These are phyloP conservation scores for Astrothelium macrocarpum DNA, from an alignment of 495 filamentous ascomycete species.

Conservation along the genomic window DNA sequence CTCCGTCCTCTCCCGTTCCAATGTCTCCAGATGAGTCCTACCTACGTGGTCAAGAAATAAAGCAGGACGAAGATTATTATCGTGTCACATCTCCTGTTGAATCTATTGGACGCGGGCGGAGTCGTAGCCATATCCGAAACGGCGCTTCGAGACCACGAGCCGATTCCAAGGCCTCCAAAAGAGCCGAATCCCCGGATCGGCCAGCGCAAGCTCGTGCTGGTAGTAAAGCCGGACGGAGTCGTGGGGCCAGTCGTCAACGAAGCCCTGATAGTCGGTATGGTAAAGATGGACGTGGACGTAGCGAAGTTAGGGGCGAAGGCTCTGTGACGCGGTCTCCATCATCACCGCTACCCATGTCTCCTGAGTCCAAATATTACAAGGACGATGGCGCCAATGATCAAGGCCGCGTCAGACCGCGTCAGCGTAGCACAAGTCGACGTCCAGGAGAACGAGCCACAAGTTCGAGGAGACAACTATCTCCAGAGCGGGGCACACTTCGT, in stretches of 20 bases:
- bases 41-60: conserved; percentile 31
- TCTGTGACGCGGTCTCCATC: conserved; percentile 65
- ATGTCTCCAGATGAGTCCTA: conserved; percentile 75
- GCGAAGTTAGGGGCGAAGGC: conserved; percentile 38
- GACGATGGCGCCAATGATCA: conserved; percentile 20
- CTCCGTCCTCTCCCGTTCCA: conserved; percentile 79
- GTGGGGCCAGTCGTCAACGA: conserved; percentile 22
- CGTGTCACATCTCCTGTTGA: conserved; percentile 35
- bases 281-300: conserved; percentile 43
- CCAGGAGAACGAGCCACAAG: conserved; percentile 40
- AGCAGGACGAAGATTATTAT: conserved; percentile 35
- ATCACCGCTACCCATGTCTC: conserved; percentile 63
- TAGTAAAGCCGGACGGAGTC: conserved; percentile 11
- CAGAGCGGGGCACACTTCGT: background rate
- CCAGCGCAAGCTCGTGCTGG: conserved; percentile 9
- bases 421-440: conserved; percentile 52
- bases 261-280: conserved; percentile 36
- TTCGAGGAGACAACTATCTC: conserved; percentile 27
- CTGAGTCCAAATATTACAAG: conserved; percentile 28
- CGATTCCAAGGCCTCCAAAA: conserved; percentile 19
- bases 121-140: conserved; percentile 11
- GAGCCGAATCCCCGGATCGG: conserved; percentile 24
- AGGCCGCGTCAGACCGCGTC: conserved; percentile 30
- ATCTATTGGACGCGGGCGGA: conserved; percentile 17
- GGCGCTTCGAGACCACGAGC: conserved; percentile 17